Conservation (phyloP, 768 basidiomycete species). For the Cyclocybe aegerita region DNA sequence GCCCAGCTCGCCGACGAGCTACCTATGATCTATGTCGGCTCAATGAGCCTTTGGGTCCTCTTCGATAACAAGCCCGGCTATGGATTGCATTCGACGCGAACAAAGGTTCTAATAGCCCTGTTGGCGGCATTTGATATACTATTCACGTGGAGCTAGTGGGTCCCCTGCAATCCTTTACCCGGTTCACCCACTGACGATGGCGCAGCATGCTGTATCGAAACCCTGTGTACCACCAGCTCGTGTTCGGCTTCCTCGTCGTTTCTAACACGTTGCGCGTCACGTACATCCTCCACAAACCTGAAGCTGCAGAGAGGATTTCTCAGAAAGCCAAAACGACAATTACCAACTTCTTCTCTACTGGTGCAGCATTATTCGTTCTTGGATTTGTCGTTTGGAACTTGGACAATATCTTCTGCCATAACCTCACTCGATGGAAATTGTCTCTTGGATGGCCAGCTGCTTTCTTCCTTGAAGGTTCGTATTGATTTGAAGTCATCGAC, state of each 20-base stretch:
- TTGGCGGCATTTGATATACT: constrained; percentile 50
- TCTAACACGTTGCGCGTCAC: constrained; percentile 43
- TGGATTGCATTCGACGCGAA: constrained; percentile 31
- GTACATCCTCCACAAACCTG: constrained; percentile 50
- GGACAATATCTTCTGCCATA: constrained; percentile 73
- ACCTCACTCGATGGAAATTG: constrained; percentile 55
- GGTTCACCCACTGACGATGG: constrained; percentile 3
- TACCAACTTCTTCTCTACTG: constrained; percentile 46
- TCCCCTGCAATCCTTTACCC: constrained; percentile 10
- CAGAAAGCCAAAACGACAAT: constrained; percentile 40
- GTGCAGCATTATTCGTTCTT: constrained; percentile 53
- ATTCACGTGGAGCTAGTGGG: constrained; percentile 78
- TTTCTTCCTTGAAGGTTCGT: constrained; percentile 62
- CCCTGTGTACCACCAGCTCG: constrained; percentile 77
- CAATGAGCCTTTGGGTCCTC: constrained; percentile 57
- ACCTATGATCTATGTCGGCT: constrained; percentile 76
- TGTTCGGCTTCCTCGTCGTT: constrained; percentile 64
- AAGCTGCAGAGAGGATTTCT: constrained; percentile 39
- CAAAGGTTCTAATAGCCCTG: constrained; percentile 36
- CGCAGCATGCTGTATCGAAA: constrained; percentile 64
- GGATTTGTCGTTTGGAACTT: constrained; percentile 81
- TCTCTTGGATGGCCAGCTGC: constrained; percentile 62
- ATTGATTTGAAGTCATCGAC: background rate
- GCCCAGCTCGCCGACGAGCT: constrained; percentile 83
- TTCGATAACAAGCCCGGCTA: constrained; percentile 60